These are phyloP conservation scores for Blastocystis sp. DNA, from an alignment of 352 stramenopile genomes.

Conservation along the genomic window DNA sequence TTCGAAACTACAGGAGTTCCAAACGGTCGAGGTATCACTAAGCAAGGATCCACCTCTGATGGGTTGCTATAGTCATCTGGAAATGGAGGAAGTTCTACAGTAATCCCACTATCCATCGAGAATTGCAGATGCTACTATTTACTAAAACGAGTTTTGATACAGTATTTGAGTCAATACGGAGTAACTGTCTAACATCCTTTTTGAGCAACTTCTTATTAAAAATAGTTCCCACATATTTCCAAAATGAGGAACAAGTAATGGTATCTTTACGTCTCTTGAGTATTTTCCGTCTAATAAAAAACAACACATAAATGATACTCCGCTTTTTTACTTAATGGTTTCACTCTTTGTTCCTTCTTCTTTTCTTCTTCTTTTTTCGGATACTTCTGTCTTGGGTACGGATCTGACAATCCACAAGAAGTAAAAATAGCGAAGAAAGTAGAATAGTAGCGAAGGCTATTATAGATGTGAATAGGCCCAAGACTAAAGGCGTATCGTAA, in stretches of 20 bases:
- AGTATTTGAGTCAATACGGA: conserved; percentile 9
- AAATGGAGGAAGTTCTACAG: neutral
- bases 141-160: neutral
- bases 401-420: neutral
- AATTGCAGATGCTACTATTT: neutral
- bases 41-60: neutral
- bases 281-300: neutral
- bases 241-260: neutral
- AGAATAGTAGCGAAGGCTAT: neutral
- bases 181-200: neutral
- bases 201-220: neutral
- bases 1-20: neutral
- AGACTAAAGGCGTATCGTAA: neutral
- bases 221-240: neutral
- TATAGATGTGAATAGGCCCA: neutral
- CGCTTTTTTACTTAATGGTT: neutral
- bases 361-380: neutral
- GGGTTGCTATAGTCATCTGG: neutral
- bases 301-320: neutral
- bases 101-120: neutral
- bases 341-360: neutral
- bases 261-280: neutral
- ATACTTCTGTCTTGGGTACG: no score
- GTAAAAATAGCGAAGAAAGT: neutral
- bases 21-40: neutral